These are phyloP conservation scores for Trichophyton simii DNA, from an alignment of 2,329 filamentous ascomycete species.

Conservation along the genomic window DNA sequence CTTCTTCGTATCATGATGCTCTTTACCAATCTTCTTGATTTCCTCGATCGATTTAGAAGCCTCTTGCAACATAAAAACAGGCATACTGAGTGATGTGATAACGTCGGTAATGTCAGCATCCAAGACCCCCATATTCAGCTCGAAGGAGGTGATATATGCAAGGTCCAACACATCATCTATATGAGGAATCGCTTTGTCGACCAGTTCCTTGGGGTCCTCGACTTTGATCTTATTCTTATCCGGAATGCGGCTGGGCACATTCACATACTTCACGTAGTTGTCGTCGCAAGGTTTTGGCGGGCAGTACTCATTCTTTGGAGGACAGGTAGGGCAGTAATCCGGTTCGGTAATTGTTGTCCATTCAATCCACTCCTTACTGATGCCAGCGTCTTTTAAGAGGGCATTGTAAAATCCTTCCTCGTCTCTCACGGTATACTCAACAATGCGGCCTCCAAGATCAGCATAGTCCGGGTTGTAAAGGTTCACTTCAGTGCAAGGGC, in stretches of 20 bases:
- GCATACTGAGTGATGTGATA: neutral
- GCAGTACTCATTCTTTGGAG: neutral
- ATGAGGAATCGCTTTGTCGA: neutral
- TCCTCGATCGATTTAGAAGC: slow-evolving; percentile 3
- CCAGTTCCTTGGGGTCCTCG: neutral
- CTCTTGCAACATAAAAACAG: slow-evolving; percentile 6
- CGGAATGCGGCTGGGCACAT: neutral
- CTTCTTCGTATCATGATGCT: neutral
- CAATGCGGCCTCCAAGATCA: neutral
- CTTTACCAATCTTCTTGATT: slow-evolving; percentile 8
- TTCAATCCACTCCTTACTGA: slow-evolving; percentile 1
- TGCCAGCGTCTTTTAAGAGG: neutral
- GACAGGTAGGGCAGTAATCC: neutral
- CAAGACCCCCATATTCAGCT: neutral
- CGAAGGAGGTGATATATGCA: neutral
- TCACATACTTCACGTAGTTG: neutral
- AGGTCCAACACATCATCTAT: neutral
- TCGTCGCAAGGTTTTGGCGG: neutral
- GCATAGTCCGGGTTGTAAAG: neutral
- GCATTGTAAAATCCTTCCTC: neutral
- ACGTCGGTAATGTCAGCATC: slow-evolving; percentile 3
- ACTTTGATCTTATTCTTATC: neutral
- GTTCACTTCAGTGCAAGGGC: neutral
- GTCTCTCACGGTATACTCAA: neutral
- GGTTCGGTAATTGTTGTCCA: neutral